phyloP scores from a whole-genome alignment of 805 yeast genomes.

The Metschnikowia gelsemii region DNA sequence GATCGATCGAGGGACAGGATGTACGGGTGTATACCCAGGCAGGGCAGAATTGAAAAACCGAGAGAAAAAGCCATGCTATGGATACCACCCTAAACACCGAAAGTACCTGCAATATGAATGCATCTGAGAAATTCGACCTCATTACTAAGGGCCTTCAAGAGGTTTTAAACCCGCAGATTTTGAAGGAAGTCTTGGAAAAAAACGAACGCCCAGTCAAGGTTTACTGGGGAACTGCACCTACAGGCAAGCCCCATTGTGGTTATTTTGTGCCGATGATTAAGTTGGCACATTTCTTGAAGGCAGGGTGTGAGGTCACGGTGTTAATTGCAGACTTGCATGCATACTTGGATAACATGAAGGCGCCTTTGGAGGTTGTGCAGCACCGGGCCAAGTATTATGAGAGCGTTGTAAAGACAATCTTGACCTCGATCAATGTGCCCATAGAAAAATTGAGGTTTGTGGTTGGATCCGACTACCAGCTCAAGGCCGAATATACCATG shows the following conservation, averaged over 20 bases:
- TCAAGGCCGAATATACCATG: conserved; percentile 72
- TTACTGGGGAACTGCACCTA: conserved; percentile 99
- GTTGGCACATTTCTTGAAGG: conserved; percentile 88
- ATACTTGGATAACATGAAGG: conserved; percentile 96
- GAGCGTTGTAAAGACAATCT: conserved; percentile 75
- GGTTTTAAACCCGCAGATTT: conserved; percentile 82
- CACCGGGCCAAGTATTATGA: conserved; percentile 91
- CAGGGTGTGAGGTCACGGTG: conserved; percentile 93
- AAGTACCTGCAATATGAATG: conserved; percentile 34
- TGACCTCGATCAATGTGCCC: conserved; percentile 85
- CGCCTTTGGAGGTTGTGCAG: conserved; percentile 87
- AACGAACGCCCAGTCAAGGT: conserved; percentile 79
- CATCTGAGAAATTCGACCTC: conserved; percentile 65
- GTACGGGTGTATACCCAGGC: too few relatives aligned
- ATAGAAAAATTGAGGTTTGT: conserved; percentile 83
- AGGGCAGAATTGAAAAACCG: conserved; percentile 7
- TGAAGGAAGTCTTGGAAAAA: conserved; percentile 76
- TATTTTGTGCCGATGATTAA: conserved; percentile 98
- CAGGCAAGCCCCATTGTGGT: conserved; percentile 98
- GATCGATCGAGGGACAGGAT: too few relatives aligned
- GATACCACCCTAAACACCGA: too few relatives aligned
- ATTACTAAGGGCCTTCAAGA: conserved; percentile 90
- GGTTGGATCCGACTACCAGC: conserved; percentile 88
- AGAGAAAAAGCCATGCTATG: too few relatives aligned
- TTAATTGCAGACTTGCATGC: conserved; percentile 95